These are phyloP conservation scores for Monilinia aucupariae DNA, from an alignment of 2,329 filamentous ascomycete species.

Conservation along the genomic window DNA sequence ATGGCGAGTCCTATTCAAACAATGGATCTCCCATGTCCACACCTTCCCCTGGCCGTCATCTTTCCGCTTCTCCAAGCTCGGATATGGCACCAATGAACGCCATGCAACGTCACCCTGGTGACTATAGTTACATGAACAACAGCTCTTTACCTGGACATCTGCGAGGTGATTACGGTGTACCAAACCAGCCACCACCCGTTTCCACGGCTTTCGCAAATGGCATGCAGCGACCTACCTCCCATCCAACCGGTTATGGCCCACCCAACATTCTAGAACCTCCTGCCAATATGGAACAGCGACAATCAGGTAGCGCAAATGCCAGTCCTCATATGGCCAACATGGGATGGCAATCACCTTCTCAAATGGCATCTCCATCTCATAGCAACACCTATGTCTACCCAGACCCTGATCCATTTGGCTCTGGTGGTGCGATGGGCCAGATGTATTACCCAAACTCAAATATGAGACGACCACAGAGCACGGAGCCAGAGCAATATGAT, in stretches of 20 bases:
- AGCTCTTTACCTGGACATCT: conserved; percentile 79
- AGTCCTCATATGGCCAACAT: conserved; percentile 73
- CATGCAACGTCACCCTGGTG: conserved; percentile 48
- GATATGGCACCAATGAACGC: conserved; percentile 65
- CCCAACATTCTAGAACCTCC: conserved; percentile 68
- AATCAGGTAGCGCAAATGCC: conserved; percentile 64
- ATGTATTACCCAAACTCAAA: conserved; percentile 68
- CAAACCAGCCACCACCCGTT: conserved; percentile 55
- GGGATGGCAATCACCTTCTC: conserved; percentile 82
- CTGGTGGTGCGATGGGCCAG: conserved; percentile 51
- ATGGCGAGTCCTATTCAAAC: conserved; percentile 65
- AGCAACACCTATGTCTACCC: conserved; percentile 69
- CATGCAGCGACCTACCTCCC: conserved; percentile 66
- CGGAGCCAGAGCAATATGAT: conserved; percentile 64
- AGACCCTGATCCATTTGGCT: conserved; percentile 70
- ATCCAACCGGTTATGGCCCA: conserved; percentile 76
- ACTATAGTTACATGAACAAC: conserved; percentile 72
- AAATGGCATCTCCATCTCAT: conserved; percentile 55
- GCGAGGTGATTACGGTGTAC: conserved; percentile 52
- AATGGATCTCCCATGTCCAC: conserved; percentile 72
- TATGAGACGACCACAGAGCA: conserved; percentile 68
- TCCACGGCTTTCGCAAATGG: conserved; percentile 51
- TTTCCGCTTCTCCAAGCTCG: conserved; percentile 74
- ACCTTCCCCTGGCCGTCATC: conserved; percentile 71
- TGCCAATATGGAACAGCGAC: conserved; percentile 63